A percentile compares a stretch with the other conserved stretches of the same genome.
Evolutionary conservation across 1,139 yeast genomes (phyloP).

Genomic region (Citeromyces hawaiiensis): DNA sequence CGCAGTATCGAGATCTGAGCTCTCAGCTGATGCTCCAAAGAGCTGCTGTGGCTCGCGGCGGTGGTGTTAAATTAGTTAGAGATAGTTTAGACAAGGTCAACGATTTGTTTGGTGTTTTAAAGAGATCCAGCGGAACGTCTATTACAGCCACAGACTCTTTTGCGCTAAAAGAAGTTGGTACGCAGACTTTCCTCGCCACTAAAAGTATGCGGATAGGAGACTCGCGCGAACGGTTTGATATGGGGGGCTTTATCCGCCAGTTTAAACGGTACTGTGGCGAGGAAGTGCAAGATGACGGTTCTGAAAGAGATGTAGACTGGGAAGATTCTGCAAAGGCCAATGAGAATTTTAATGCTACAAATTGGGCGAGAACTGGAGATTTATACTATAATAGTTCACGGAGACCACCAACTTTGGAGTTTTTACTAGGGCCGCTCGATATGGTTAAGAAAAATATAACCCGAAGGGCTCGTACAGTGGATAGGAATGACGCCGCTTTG

Average conservation of each 20-base stretch:
- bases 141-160: constrained; percentile 32
- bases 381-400: constrained; percentile 32
- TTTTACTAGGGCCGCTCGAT: constrained; percentile 63
- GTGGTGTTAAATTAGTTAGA: constrained; percentile 24
- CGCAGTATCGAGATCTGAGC: too few relatives aligned
- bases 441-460: constrained; percentile 33
- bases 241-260: constrained; percentile 29
- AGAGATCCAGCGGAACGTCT: constrained; percentile 17
- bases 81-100: constrained; percentile 21
- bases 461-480: constrained; percentile 28
- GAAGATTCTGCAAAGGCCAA: constrained; percentile 12
- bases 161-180: constrained; percentile 26
- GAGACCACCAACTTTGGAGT: constrained; percentile 40
- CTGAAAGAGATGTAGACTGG: constrained; percentile 9
- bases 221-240: constrained; percentile 31
- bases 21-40: constrained; percentile 12
- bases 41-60: constrained; percentile 25
- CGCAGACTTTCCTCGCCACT: constrained; percentile 38
- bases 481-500: constrained; percentile 19
- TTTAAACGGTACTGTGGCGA: constrained; percentile 19
- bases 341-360: constrained; percentile 18
- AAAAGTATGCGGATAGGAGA: constrained; percentile 44
- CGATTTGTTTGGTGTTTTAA: constrained; percentile 19
- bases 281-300: constrained; percentile 8
- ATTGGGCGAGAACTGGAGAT: constrained; percentile 53